These are phyloP conservation scores for Pythium phragmiticola DNA, from an alignment of 352 stramenopile genomes.

Conservation along the genomic window DNA sequence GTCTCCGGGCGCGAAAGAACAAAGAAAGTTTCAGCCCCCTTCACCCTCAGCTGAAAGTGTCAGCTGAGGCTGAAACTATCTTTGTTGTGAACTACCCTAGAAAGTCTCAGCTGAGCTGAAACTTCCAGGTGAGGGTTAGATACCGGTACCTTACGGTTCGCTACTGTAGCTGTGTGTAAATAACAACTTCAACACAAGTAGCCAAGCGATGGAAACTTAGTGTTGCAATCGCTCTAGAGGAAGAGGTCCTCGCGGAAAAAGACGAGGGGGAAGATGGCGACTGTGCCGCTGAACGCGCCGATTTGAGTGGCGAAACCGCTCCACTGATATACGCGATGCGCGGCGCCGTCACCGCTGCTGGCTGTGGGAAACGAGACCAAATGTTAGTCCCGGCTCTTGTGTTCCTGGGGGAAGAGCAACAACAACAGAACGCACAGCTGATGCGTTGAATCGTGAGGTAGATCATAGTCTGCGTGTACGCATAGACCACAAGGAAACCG, in stretches of 20 bases:
- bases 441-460: conserved; percentile 65
- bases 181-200: background rate
- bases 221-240: background rate
- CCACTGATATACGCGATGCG: conserved; percentile 64
- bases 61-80: too few relatives aligned
- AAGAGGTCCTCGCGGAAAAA: conserved; percentile 60
- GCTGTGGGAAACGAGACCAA: background rate
- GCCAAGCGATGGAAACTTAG: background rate
- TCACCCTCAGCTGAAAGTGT: too few relatives aligned
- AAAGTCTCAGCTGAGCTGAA: too few relatives aligned
- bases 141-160: too few relatives aligned
- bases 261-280: conserved; percentile 65
- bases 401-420: background rate
- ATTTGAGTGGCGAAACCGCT: conserved; percentile 65
- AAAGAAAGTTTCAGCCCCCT: too few relatives aligned
- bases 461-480: conserved; percentile 77
- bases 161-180: too few relatives aligned
- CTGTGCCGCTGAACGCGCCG: conserved; percentile 54
- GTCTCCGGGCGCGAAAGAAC: too few relatives aligned
- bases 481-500: conserved; percentile 51
- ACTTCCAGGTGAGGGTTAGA: background rate
- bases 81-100: too few relatives aligned
- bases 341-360: conserved; percentile 21
- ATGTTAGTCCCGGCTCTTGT: background rate
- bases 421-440: conserved; percentile 27